These are phyloP conservation scores for Pilaira anomala DNA, from an alignment of 192 early-diverging fungal genomes.

Conservation along the genomic window DNA sequence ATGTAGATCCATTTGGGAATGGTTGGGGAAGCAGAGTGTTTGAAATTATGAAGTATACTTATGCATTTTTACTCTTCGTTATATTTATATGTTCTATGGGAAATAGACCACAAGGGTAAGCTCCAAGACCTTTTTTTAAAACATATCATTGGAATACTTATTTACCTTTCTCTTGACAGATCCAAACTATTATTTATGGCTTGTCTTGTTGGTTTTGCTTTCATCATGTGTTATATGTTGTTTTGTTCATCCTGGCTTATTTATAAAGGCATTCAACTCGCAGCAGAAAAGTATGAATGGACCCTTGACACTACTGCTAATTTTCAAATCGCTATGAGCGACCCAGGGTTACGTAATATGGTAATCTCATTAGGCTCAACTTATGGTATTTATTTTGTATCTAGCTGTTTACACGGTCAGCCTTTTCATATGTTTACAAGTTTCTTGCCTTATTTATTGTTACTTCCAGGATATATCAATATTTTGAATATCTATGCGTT, in stretches of 20 bases:
- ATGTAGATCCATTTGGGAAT: slow-evolving; percentile 57
- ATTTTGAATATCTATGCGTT: slow-evolving; percentile 92
- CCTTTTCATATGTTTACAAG: slow-evolving; percentile 90
- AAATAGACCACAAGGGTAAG: slow-evolving; percentile 83
- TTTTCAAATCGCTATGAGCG: slow-evolving; percentile 40
- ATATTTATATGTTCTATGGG: slow-evolving; percentile 86
- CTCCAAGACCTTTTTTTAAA: no score
- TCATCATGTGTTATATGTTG: slow-evolving; percentile 55
- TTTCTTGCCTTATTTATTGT: slow-evolving; percentile 79
- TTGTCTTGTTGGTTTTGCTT: slow-evolving; percentile 45
- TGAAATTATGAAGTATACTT: slow-evolving; percentile 65
- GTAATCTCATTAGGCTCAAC: slow-evolving; percentile 77
- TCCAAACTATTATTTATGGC: slow-evolving; percentile 37
- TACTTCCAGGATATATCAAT: slow-evolving; percentile 75
- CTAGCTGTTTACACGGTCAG: slow-evolving; percentile 76
- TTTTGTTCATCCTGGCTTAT: slow-evolving; percentile 47
- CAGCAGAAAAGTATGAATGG: slow-evolving; percentile 48
- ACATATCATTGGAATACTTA: no score
- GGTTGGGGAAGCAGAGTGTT: slow-evolving; percentile 60
- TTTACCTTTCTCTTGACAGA: slow-evolving; percentile 15
- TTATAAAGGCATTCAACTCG: slow-evolving; percentile 67
- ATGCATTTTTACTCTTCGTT: slow-evolving; percentile 72
- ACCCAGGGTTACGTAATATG: slow-evolving; percentile 68
- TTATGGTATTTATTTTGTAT: slow-evolving; percentile 79
- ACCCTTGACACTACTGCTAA: slow-evolving; percentile 38